Evolutionary conservation across 2,329 filamentous ascomycete genomes (phyloP), one percentile per base, ranked within the genome.

Genomic region (Cordyceps farinosa): DNA sequence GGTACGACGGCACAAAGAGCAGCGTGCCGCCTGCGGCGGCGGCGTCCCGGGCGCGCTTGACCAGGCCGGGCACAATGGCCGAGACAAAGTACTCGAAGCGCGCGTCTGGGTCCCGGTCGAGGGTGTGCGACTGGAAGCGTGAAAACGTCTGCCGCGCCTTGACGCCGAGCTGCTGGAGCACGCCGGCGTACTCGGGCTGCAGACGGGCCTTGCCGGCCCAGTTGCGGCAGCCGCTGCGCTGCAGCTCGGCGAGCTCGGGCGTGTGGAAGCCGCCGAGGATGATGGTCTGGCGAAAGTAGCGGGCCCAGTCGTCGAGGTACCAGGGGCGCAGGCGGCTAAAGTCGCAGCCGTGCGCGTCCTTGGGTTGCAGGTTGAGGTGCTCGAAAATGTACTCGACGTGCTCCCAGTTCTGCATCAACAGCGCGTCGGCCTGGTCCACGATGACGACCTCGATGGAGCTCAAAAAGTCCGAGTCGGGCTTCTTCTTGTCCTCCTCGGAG

Each of bases 401-500:
- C 71, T 97, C 92, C 93, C 94, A 98, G 74, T 97, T 98, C 75
- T 99, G 95, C 92, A 97, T 97, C 9, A 96, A 85, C 48, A 97
- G 84, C 0, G 92, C 92, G 75, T 98, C 93, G 13, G 92, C 90
- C 76, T 98, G 93, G 74, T 99, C 95, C 65, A 97, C 83, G 53
- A 98, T 82, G 38, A 95, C 87, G 58, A 99, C 77, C 76, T 99
- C 95, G 70, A 99, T 91, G 1, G 94, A 98, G 63, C 90, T 94
- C 15, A 99, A 82, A 73, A 97, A 99, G 75, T 99, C 95, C 69
- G 86, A 88, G 73, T 98, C 94, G 42, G 84, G 83, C 71, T 80
- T 80, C 70, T 81, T 81, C 69, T 82, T 80, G 17, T 80, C 82
- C 67, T 84, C 86, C 71, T 91, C 90, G 54, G 91, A 89, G 50